phyloP scores from a whole-genome alignment of 73 alveolate genomes.

The Paramecium sexaurelia region DNA sequence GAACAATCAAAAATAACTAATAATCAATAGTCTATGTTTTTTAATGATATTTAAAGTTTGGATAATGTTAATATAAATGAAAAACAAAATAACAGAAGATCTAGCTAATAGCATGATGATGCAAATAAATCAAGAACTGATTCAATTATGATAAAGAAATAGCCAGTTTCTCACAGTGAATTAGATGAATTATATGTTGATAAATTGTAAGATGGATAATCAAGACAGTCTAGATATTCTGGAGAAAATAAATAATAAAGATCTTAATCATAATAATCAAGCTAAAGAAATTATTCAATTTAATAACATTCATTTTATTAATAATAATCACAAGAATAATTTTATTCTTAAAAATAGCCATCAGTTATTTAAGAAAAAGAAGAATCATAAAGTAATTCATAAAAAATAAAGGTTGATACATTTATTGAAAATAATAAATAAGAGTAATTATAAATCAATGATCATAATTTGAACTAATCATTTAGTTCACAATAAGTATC shows the following conservation, averaged over 20 bases:
- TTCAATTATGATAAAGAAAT: neutral
- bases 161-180: constrained; percentile 18
- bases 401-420: neutral
- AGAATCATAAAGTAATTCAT: neutral
- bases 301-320: constrained; percentile 6
- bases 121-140: constrained; percentile 7
- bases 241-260: neutral
- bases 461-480: neutral
- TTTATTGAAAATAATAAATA: neutral
- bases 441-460: neutral
- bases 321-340: neutral
- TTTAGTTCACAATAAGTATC: neutral
- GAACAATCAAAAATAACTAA: constrained; percentile 2
- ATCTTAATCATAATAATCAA: neutral
- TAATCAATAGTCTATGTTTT: neutral
- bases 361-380: neutral
- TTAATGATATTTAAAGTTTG: neutral
- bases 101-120: neutral
- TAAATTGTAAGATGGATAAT: neutral
- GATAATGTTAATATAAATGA: constrained; percentile 2
- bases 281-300: neutral
- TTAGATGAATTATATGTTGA: neutral
- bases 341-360: neutral
- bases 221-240: neutral
- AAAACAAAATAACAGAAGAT: neutral